phyloP scores from a whole-genome alignment of 306 rosid species.

The Quercus gilva region DNA sequence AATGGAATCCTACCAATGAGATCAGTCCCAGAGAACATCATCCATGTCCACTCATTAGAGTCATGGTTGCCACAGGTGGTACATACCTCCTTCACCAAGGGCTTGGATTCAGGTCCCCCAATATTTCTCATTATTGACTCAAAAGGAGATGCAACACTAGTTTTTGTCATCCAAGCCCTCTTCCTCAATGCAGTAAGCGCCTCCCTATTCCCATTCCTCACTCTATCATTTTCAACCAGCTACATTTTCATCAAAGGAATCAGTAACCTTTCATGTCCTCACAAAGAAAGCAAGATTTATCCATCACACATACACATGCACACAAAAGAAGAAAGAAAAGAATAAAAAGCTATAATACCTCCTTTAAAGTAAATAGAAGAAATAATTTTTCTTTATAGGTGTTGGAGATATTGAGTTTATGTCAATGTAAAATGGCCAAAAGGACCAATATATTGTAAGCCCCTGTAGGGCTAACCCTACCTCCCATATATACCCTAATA shows the following conservation, averaged over 20 bases:
- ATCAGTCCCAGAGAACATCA: constrained; percentile 82
- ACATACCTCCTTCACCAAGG: constrained; percentile 89
- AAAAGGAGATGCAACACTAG: constrained; percentile 75
- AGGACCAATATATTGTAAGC: too few relatives aligned
- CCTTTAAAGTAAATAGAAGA: too few relatives aligned
- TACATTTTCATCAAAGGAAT: constrained; percentile 25
- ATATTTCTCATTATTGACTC: constrained; percentile 83
- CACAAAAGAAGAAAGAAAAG: background rate
- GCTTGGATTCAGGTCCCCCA: constrained; percentile 49
- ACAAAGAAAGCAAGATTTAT: background rate
- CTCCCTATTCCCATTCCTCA: constrained; percentile 88
- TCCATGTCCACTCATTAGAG: constrained; percentile 66
- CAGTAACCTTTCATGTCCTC: constrained; percentile 2
- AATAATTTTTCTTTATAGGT: too few relatives aligned
- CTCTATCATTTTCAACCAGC: constrained; percentile 79
- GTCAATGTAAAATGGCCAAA: too few relatives aligned
- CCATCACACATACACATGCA: too few relatives aligned
- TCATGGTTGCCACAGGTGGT: constrained; percentile 80
- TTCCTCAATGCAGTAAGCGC: constrained; percentile 84
- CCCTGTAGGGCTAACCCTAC: too few relatives aligned
- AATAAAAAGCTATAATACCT: too few relatives aligned
- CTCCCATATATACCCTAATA: too few relatives aligned
- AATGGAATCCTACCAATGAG: constrained; percentile 77
- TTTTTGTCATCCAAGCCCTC: constrained; percentile 78
- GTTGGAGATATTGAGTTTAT: too few relatives aligned